Evolutionary conservation across 2,329 filamentous ascomycete genomes (phyloP), one percentile per base, ranked within the genome.

Genomic region (Phialemonium atrogriseum): DNA sequence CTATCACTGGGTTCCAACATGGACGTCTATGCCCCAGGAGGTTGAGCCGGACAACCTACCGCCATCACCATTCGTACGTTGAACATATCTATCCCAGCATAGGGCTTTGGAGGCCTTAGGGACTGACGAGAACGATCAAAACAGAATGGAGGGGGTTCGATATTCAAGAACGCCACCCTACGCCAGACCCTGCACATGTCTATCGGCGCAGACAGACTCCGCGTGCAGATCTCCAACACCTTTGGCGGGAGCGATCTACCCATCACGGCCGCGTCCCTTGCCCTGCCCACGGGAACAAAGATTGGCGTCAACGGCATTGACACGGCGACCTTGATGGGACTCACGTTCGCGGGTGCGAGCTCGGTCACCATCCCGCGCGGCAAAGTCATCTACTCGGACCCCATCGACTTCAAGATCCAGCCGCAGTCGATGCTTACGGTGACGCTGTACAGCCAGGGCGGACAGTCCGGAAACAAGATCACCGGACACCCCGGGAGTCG

Each of bases 1-100:
- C 19, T 46, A 60, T 25, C 71, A 76, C 41, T 80, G 76, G 77
- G 67, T 78, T 5, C 66, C 72, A 38, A 74, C 70, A 2, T 82
- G 77, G 77, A 69, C 71, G 0, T 62, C 73, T 3, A 80, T 80
- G 76, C 75, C 76, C 0, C 76, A 81, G 47, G 55, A 78, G 24
- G 73, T 73, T 2, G 77, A 82, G 45, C 66, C 64, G 8, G 60
- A 55, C 27, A 82, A 81, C 41, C 59, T 82, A 13, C 77, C 77
- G 8, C 68, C 70, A 1, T 49, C 64, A 3, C 71, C 74, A 24
- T 82, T 76, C 46, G 71, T 72, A 60, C 31, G 67, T 54, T 15
- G 18, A 11, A 18, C 6, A 10, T 7, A 22, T 12, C 24, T 10
- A 15, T 18, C 9, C 10, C 30, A 20, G 5, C 24, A 22, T n/a